phyloP scores from a whole-genome alignment of 2,329 filamentous ascomycete genomes.

The Trichoderma aggressivum region DNA sequence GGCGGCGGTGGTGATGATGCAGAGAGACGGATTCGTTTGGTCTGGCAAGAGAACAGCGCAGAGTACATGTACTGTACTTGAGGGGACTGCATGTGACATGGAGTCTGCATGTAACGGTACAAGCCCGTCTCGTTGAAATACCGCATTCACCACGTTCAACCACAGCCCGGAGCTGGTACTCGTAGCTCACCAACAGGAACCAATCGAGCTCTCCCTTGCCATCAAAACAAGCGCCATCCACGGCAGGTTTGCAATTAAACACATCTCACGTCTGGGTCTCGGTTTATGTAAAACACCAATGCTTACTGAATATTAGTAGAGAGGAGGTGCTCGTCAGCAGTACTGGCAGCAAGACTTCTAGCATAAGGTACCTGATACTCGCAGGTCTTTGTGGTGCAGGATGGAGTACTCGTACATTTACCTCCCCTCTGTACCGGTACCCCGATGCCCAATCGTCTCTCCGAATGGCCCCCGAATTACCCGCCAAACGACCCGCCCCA shows the following conservation, averaged over 20 bases:
- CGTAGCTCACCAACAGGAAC: not conserved
- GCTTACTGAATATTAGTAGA: not conserved
- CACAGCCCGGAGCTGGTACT: not conserved
- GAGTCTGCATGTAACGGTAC: slow-evolving; percentile 5
- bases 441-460: not conserved
- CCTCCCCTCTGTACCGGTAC: not conserved
- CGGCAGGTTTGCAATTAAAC: not conserved
- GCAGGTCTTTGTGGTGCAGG: too few species aligned
- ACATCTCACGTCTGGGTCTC: not conserved
- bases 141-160: not conserved
- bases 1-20: not conserved
- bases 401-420: not conserved
- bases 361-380: too few species aligned
- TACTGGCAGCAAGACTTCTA: not conserved
- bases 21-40: not conserved
- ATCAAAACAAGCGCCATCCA: not conserved
- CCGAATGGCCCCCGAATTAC: not conserved
- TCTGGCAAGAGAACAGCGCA: not conserved
- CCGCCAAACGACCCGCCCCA: not conserved
- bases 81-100: slow-evolving; percentile 2
- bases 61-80: not conserved
- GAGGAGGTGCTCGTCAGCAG: not conserved
- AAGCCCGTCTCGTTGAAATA: not conserved
- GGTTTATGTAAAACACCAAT: not conserved
- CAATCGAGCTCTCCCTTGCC: not conserved